Evolutionary conservation across 345 rosid species (phyloP), one percentile per base, ranked within the genome.

Genomic region (Aethionema arabicum): DNA sequence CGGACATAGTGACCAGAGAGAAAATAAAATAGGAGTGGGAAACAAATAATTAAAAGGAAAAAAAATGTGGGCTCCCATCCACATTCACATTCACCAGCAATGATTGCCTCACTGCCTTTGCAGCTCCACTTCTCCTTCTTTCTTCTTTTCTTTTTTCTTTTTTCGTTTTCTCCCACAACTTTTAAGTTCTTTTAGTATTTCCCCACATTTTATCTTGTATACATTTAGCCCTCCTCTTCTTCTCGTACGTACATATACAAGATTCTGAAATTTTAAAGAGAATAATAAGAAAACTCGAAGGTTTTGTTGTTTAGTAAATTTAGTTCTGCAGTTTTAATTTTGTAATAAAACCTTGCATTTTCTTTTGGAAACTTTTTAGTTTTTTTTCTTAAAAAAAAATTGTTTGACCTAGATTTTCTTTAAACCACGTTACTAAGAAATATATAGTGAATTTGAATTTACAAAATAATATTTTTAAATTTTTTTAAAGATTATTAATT

Each of bases 41-140:
- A 62, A 13, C 15, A 58, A 49, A 55, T 56, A 53, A 72, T 58
- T 44, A 65, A 72, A 70, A 57, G 53, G 27, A 29, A 51, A 62
- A 51, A 49, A 59, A 65, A 15, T n/a, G 73, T 73, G 77, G 76
- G 77, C 73, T 67, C 77, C 73, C 73, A 67, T 73, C 72, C 77
- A 61, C 73, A 73, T 67, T 67, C 77, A 61, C 73, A 73, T 67
- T 67, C 69, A 73, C 77, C 59, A 73, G 69, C 70, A 73, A 73
- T 73, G 68, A 73, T 73, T 73, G 73, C 59, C 63, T 66, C 67
- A 49, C 58, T 59, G 67, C 76, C 72, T 66, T 66, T 72, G 76
- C 76, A 72, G 72, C 72, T 40, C 75, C 75, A 65, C 65, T 71
- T 71, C 75, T 43, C 11, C 46, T 7, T 70, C 53, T 60, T 65